Evolutionary conservation across 768 basidiomycete species (phyloP), one percentile per base, ranked within the genome.

Genomic region (Leucosporidium creatinivorum): DNA sequence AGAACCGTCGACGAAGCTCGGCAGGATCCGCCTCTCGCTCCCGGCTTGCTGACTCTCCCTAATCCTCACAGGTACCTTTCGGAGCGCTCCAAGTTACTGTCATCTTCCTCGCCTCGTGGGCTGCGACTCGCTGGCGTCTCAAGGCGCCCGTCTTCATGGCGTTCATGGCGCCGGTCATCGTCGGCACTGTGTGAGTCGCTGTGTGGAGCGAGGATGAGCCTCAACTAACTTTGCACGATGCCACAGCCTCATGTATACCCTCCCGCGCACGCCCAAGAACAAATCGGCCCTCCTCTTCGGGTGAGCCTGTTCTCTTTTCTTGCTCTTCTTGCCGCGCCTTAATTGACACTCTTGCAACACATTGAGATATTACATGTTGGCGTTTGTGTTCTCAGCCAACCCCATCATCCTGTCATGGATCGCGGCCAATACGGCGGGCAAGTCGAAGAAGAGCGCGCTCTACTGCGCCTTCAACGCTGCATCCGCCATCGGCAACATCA

Each of bases 381-480:
- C 77, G 4, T 76, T 77, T 72, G 70, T 79, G 31, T 79, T 77
- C 68, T 21, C 56, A 2, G 30, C 56, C 25, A 58, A 58, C 56
- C 56, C 56, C 28, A 21, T 58, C 28, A 58, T 58, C 30, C 23
- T 58, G 8, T 4, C 56, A 9, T 58, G 56, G 56, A 58, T 58
- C 25, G 52, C 52, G 6, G 30, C 56, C 21, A 31, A 58, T 28
- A 58, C 56, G 19, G 23, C 30, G 18, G 56, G 56, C 56, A 21
- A 4, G 2, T 58, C 56, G 9, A 58, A 58, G 56, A 58, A 58
- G 36, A 23, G 9, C 13, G 3, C 56, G 3, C 21, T 31, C 31
- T 26, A 26, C 25, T 58, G 56, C 19, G 56, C 56, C 17, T 58
- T 31, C 56, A 58, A 58, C 23, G 56, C 56, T 15, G 28, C 36